These are phyloP conservation scores for Vaccinium macrocarpon DNA, from an alignment of 148 eudicot species.

Conservation along the genomic window DNA sequence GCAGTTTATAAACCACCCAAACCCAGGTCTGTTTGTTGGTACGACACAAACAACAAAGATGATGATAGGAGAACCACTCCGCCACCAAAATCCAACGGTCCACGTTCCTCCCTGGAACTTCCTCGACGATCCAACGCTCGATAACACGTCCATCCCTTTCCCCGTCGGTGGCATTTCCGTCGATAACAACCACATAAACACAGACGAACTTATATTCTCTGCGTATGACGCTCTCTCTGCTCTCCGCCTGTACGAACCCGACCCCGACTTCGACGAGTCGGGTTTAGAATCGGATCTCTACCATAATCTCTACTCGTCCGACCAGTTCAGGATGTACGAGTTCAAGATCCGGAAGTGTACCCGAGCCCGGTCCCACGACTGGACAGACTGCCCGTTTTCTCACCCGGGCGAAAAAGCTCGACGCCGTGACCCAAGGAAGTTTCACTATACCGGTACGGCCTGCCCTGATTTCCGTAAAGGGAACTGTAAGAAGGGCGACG, in stretches of 20 bases:
- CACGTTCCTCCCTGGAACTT: slow-evolving; percentile 21
- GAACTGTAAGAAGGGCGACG: not conserved
- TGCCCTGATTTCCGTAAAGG: slow-evolving; percentile 3
- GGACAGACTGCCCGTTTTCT: slow-evolving; percentile 2
- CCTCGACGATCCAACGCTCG: slow-evolving; percentile 7
- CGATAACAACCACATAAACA: too few species aligned
- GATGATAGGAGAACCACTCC: slow-evolving; percentile 10
- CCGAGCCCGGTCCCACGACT: slow-evolving; percentile 1
- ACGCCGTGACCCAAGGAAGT: slow-evolving; percentile 9
- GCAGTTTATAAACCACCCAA: slow-evolving; percentile 5
- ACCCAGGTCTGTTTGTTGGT: too few species aligned
- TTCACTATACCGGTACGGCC: not conserved
- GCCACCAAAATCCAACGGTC: slow-evolving; percentile 7
- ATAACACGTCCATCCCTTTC: not conserved
- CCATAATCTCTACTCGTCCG: not conserved
- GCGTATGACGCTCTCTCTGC: not conserved
- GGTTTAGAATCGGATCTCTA: not conserved
- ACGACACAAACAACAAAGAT: not conserved
- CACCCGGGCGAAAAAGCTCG: slow-evolving; percentile 13
- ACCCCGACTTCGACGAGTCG: not conserved
- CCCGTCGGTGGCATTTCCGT: not conserved
- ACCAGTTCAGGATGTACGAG: slow-evolving; percentile 5
- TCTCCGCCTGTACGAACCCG: not conserved
- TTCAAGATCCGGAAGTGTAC: slow-evolving; percentile 9
- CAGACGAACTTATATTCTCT: not conserved